These are phyloP conservation scores for Podospora australis DNA, from an alignment of 495 filamentous ascomycete genomes.

Conservation along the genomic window DNA sequence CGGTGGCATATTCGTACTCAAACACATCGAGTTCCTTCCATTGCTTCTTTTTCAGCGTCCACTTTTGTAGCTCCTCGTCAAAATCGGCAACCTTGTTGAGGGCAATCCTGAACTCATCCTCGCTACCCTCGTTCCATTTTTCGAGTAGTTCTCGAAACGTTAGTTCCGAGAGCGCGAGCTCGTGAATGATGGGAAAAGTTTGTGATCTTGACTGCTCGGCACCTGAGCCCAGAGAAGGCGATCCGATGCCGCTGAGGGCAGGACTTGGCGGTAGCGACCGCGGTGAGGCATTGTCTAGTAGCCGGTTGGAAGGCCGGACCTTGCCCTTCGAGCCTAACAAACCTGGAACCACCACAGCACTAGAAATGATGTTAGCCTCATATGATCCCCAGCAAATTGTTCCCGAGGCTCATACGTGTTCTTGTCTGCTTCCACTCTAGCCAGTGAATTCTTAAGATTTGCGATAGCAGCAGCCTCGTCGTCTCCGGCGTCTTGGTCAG, in stretches of 20 bases:
- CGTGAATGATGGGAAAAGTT: slow-evolving; percentile 63
- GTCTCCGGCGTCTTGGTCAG: not conserved
- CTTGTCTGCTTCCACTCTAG: slow-evolving; percentile 31
- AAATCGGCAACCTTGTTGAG: slow-evolving; percentile 56
- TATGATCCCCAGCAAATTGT: slow-evolving; percentile 16
- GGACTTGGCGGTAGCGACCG: slow-evolving; percentile 63
- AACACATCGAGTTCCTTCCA: slow-evolving; percentile 83
- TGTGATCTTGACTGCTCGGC: slow-evolving; percentile 48
- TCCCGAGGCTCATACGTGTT: slow-evolving; percentile 51
- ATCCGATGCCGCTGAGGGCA: slow-evolving; percentile 45
- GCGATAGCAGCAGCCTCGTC: slow-evolving; percentile 28
- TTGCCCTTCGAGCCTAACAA: slow-evolving; percentile 27
- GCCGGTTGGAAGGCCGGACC: slow-evolving; percentile 21
- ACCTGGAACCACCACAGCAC: slow-evolving; percentile 28
- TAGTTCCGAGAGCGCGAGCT: slow-evolving; percentile 58
- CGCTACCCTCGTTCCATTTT: slow-evolving; percentile 45
- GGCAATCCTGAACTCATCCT: slow-evolving; percentile 51
- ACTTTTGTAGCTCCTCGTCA: slow-evolving; percentile 50
- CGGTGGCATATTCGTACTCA: slow-evolving; percentile 61
- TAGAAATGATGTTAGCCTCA: slow-evolving; percentile 23
- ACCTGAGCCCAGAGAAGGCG: slow-evolving; percentile 45
- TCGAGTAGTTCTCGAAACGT: slow-evolving; percentile 51
- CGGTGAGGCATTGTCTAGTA: slow-evolving; percentile 39
- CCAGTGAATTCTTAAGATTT: slow-evolving; percentile 34
- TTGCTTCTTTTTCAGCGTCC: slow-evolving; percentile 58